Evolutionary conservation across 257 asterid species (phyloP).

Genomic region (Thymus quinquecostatus): DNA sequence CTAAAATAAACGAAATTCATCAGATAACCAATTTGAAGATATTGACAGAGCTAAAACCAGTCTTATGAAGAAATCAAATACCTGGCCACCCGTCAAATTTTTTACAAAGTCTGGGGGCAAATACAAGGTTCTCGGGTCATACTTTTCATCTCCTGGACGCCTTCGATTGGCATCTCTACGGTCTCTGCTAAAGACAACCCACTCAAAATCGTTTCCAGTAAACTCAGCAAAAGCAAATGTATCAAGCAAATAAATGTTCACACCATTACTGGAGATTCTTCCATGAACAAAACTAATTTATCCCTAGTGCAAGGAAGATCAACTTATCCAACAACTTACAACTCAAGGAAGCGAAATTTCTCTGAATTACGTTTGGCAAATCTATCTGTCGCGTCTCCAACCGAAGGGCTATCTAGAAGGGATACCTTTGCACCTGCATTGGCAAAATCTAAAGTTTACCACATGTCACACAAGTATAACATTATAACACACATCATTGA

Average conservation of each 20-base stretch:
- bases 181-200: conserved; percentile 50
- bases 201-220: conserved; percentile 12
- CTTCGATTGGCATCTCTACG: conserved; percentile 78
- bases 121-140: conserved; percentile 83
- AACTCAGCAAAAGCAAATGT: background rate
- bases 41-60: conserved; percentile 21
- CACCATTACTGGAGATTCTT: conserved; percentile 19
- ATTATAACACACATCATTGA: background rate
- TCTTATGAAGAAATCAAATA: conserved; percentile 41
- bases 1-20: conserved; percentile 45
- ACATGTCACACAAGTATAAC: conserved; percentile 6
- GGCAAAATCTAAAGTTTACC: conserved; percentile 4
- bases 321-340: conserved; percentile 52
- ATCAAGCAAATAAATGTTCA: background rate
- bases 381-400: conserved; percentile 63
- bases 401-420: conserved; percentile 39
- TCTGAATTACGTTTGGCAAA: conserved; percentile 66
- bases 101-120: conserved; percentile 77
- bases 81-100: conserved; percentile 89
- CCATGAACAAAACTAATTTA: conserved; percentile 5
- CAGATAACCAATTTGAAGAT: conserved; percentile 29
- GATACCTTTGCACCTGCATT: conserved; percentile 58
- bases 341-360: conserved; percentile 74
- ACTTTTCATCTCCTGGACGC: conserved; percentile 69
- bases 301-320: conserved; percentile 7